Percentiles rank a stretch among this genome's conserved stretches.
Evolutionary conservation across 2,329 filamentous ascomycete species (phyloP).

Genomic region (Fusarium sp.): DNA sequence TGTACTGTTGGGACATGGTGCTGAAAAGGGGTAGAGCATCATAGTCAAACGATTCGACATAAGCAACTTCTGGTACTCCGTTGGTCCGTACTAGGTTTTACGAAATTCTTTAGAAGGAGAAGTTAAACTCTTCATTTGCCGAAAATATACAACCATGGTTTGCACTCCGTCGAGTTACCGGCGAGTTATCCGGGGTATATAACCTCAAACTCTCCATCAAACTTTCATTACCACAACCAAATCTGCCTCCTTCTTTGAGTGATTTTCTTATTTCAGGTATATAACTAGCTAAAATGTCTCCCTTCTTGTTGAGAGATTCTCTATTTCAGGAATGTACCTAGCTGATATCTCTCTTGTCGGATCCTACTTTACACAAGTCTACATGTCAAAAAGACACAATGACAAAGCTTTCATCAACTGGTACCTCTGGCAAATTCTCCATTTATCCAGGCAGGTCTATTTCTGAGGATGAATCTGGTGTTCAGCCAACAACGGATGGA

Average conservation of each 20-base stretch:
- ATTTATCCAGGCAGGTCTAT: not conserved
- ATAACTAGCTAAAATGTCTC: not conserved
- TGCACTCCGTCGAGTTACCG: too few species aligned
- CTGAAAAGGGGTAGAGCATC: too few species aligned
- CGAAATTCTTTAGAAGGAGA: too few species aligned
- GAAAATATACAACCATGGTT: too few species aligned
- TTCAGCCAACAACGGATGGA: too few species aligned
- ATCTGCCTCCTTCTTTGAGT: not conserved
- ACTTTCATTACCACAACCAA: not conserved
- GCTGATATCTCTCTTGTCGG: not conserved
- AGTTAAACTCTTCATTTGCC: too few species aligned
- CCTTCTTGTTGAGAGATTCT: not conserved
- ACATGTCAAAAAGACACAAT: not conserved
- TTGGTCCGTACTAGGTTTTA: too few species aligned
- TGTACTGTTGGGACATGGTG: too few species aligned
- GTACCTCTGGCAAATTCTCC: not conserved
- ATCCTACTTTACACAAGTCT: not conserved
- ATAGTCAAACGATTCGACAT: too few species aligned
- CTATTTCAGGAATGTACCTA: not conserved
- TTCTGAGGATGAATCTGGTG: too few species aligned
- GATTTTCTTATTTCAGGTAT: not conserved
- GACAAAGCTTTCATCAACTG: not conserved
- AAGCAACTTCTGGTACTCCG: too few species aligned
- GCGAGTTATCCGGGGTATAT: not conserved
- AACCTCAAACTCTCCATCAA: not conserved